phyloP scores from a whole-genome alignment of 768 basidiomycete genomes.

The Sutorius australiensis region DNA sequence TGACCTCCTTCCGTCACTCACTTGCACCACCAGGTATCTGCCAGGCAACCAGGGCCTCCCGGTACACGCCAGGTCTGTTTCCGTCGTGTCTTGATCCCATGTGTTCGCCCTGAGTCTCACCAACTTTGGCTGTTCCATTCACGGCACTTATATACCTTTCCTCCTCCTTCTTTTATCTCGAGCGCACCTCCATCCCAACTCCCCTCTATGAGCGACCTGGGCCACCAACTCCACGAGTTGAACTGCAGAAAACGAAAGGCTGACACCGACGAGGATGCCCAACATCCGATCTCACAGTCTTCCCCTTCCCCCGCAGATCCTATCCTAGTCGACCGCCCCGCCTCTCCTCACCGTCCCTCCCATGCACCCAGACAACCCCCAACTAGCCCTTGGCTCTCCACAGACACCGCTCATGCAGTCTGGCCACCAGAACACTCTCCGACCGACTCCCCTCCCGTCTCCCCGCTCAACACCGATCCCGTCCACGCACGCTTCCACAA shows the following conservation, averaged over 20 bases:
- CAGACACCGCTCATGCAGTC: slow-evolving; percentile 27
- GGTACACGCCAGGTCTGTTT: slow-evolving; percentile 16
- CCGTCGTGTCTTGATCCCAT: slow-evolving; percentile 28
- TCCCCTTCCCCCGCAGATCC: slow-evolving; percentile 24
- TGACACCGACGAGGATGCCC: slow-evolving; percentile 43
- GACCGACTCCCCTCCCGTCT: slow-evolving; percentile 32
- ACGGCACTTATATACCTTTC: slow-evolving; percentile 34
- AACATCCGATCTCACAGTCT: slow-evolving; percentile 33
- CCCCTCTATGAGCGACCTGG: slow-evolving; percentile 57
- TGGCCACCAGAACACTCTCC: slow-evolving; percentile 41
- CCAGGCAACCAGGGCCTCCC: slow-evolving; percentile 28
- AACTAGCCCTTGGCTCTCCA: slow-evolving; percentile 28
- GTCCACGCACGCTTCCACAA: slow-evolving; percentile 22
- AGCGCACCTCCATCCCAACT: slow-evolving; percentile 7
- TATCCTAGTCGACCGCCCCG: slow-evolving; percentile 35
- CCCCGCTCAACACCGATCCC: slow-evolving; percentile 38
- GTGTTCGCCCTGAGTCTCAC: slow-evolving; percentile 35
- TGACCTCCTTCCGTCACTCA: slow-evolving; percentile 21
- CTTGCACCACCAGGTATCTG: slow-evolving; percentile 25
- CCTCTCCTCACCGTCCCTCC: slow-evolving; percentile 24
- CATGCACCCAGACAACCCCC: slow-evolving; percentile 43
- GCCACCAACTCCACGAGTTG: slow-evolving; percentile 46
- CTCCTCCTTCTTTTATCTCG: slow-evolving; percentile 12
- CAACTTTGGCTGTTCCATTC: slow-evolving; percentile 12
- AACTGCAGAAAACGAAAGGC: slow-evolving; percentile 70